Evolutionary conservation across 306 rosid genomes (phyloP).

Genomic region (Fragaria ananassa): DNA sequence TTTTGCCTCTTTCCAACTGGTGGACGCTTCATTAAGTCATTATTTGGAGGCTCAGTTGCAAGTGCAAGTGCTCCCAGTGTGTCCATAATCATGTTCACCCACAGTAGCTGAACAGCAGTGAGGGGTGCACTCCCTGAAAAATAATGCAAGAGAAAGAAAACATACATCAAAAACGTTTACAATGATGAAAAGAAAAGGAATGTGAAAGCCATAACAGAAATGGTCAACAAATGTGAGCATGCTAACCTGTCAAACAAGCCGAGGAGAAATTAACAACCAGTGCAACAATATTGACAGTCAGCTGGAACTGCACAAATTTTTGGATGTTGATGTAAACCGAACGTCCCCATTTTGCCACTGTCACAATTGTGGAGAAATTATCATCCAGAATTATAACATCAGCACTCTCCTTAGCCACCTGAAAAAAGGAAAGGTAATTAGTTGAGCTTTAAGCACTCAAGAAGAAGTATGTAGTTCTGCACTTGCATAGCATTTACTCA

Average conservation of each 20-base stretch:
- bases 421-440: slow-evolving; percentile 25
- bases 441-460: slow-evolving; percentile 6
- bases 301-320: slow-evolving; percentile 95
- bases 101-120: slow-evolving; percentile 90
- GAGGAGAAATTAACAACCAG: slow-evolving; percentile 90
- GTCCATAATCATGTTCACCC: slow-evolving; percentile 99
- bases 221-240: slow-evolving; percentile 11
- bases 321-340: slow-evolving; percentile 91
- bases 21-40: slow-evolving; percentile 77
- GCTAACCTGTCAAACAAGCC: slow-evolving; percentile 83
- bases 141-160: slow-evolving; percentile 14
- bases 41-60: slow-evolving; percentile 94
- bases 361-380: slow-evolving; percentile 94
- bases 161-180: slow-evolving; percentile 14
- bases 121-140: slow-evolving; percentile 83
- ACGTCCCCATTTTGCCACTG: slow-evolving; percentile 98
- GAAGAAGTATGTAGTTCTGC: background rate
- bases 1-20: slow-evolving; percentile 92
- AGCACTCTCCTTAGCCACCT: slow-evolving; percentile 99
- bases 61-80: slow-evolving; percentile 97
- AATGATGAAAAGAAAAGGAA: background rate
- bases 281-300: slow-evolving; percentile 91
- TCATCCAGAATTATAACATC: slow-evolving; percentile 95
- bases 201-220: slow-evolving; percentile 10
- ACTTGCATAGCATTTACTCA: slow-evolving; percentile 31